Evolutionary conservation across 2,329 filamentous ascomycete genomes (phyloP).

Genomic region (Ascochyta viciae-villosae): DNA sequence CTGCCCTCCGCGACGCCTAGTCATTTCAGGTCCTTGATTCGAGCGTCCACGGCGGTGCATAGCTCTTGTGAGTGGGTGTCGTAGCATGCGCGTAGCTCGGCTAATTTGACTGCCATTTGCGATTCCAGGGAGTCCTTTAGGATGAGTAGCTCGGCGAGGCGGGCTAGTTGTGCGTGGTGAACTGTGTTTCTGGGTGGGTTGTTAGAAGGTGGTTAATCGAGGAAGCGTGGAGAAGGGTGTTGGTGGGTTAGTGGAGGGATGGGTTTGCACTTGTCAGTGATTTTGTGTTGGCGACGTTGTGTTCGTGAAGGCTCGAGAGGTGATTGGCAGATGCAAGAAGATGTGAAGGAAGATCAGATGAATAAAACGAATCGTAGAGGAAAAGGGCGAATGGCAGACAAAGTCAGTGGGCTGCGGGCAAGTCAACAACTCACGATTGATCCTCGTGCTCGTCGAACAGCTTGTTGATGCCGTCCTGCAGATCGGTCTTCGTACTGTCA

Average conservation of each 20-base stretch:
- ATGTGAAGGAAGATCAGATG: too few relatives aligned
- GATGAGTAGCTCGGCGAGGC: slow-evolving; percentile 31
- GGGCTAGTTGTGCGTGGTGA: slow-evolving; percentile 32
- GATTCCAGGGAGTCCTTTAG: slow-evolving; percentile 36
- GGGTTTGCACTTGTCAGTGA: background rate
- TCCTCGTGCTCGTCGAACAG: slow-evolving; percentile 36
- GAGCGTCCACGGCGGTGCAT: slow-evolving; percentile 25
- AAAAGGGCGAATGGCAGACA: background rate
- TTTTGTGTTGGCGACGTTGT: background rate
- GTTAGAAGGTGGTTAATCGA: background rate
- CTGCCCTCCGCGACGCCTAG: background rate
- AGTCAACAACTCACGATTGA: slow-evolving; percentile 34
- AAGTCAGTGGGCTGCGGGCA: background rate
- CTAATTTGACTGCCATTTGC: slow-evolving; percentile 29
- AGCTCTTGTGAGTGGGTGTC: slow-evolving; percentile 33
- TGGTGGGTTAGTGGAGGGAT: background rate
- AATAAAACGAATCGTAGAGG: too few relatives aligned
- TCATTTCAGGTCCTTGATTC: slow-evolving; percentile 32
- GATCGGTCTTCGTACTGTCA: slow-evolving; percentile 7
- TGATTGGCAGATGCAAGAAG: too few relatives aligned
- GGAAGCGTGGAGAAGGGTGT: background rate
- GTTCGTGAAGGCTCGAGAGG: background rate
- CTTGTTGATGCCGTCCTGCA: slow-evolving; percentile 27
- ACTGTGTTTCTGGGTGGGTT: slow-evolving; percentile 24
- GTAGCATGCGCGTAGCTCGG: slow-evolving; percentile 25